Percentiles rank a stretch among this genome's conserved stretches.
Evolutionary conservation across 2,329 filamentous ascomycete genomes (phyloP).

Genomic region (Mariannaea sp.): DNA sequence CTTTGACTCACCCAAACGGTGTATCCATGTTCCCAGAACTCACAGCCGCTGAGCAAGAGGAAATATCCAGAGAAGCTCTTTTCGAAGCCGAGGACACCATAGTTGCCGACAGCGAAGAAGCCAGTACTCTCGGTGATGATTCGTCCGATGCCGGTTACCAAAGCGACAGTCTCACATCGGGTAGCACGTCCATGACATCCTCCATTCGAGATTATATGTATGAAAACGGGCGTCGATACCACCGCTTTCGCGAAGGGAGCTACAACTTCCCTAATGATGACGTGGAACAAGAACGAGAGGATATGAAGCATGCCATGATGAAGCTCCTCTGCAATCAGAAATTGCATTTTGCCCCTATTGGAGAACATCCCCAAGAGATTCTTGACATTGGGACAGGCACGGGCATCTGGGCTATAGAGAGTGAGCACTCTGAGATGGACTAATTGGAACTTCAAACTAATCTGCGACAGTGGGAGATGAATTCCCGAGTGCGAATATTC

Average conservation of each 20-base stretch:
- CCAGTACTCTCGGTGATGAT: slow-evolving; percentile 25
- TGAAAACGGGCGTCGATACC: slow-evolving; percentile 65
- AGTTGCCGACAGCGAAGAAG: slow-evolving; percentile 42
- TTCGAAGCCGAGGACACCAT: slow-evolving; percentile 45
- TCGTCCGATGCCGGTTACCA: slow-evolving; percentile 46
- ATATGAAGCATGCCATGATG: slow-evolving; percentile 61
- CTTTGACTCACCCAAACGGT: slow-evolving; percentile 47
- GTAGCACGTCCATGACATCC: slow-evolving; percentile 46
- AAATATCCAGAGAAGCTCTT: slow-evolving; percentile 44
- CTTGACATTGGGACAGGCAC: slow-evolving; percentile 65
- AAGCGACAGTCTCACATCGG: slow-evolving; percentile 44
- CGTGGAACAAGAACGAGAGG: slow-evolving; percentile 61
- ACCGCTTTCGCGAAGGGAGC: slow-evolving; percentile 57
- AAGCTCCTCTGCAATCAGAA: slow-evolving; percentile 53
- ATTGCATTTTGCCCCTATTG: slow-evolving; percentile 59
- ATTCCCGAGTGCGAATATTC: slow-evolving; percentile 49
- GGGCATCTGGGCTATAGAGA: slow-evolving; percentile 64
- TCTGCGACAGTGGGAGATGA: slow-evolving; percentile 50
- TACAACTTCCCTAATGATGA: slow-evolving; percentile 67
- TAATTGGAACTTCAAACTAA: slow-evolving; percentile 15
- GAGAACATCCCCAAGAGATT: slow-evolving; percentile 52
- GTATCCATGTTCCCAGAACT: slow-evolving; percentile 44
- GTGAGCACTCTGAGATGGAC: slow-evolving; percentile 33
- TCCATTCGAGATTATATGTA: slow-evolving; percentile 55
- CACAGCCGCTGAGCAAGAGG: slow-evolving; percentile 43